Evolutionary conservation across 1,139 yeast genomes (phyloP).

Genomic region (Saccharomycopsis hybrid): DNA sequence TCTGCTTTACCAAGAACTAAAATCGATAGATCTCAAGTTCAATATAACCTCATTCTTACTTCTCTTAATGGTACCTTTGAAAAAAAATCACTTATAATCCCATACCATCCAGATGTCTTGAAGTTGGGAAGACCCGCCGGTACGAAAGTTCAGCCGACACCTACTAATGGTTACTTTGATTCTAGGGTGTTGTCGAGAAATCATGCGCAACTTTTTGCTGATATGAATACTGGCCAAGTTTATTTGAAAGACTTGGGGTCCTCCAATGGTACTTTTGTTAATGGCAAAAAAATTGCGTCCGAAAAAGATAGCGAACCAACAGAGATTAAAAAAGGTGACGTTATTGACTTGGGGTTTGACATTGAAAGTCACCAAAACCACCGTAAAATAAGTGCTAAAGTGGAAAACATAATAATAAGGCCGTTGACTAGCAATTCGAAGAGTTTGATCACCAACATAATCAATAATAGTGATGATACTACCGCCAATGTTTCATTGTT

Average conservation of each 20-base stretch:
- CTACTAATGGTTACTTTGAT: conserved; percentile 89
- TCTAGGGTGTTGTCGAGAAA: conserved; percentile 88
- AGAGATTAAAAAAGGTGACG: conserved; percentile 68
- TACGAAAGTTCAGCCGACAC: conserved; percentile 63
- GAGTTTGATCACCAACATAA: conserved; percentile 21
- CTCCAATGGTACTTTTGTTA: conserved; percentile 91
- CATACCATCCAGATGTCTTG: conserved; percentile 74
- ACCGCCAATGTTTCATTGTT: conserved; percentile 1
- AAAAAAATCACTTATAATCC: conserved; percentile 71
- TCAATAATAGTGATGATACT: not conserved
- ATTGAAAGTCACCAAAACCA: conserved; percentile 77
- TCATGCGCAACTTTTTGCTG: conserved; percentile 87
- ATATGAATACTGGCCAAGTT: conserved; percentile 56
- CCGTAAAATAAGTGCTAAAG: conserved; percentile 74
- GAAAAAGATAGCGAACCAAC: conserved; percentile 50
- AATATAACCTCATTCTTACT: conserved; percentile 52
- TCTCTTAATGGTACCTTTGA: conserved; percentile 81
- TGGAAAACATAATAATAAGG: conserved; percentile 64
- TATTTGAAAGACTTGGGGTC: conserved; percentile 83
- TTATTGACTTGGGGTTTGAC: conserved; percentile 84
- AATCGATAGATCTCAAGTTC: conserved; percentile 18
- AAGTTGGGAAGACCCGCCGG: conserved; percentile 86
- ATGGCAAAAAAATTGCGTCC: conserved; percentile 60
- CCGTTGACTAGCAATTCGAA: conserved; percentile 31
- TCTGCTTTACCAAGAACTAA: conserved; percentile 2